Evolutionary conservation across 2,329 filamentous ascomycete genomes (phyloP).

Genomic region (Hortaea sp.): DNA sequence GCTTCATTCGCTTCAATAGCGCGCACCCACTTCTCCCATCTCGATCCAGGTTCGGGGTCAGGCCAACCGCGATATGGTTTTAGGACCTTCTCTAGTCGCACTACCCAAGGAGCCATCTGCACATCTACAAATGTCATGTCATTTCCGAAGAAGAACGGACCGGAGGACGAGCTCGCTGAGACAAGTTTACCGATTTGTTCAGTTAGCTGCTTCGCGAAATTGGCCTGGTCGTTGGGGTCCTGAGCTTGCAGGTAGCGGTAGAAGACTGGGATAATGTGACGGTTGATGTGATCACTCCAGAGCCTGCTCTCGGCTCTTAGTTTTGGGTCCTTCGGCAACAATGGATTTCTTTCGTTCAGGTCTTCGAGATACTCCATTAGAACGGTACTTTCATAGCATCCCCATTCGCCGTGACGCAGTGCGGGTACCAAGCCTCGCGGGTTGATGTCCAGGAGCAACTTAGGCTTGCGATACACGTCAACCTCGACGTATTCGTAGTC

Average conservation of each 20-base stretch:
- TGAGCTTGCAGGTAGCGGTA: slow-evolving; percentile 62
- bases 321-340: slow-evolving; percentile 58
- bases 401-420: slow-evolving; percentile 69
- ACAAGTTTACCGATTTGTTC: slow-evolving; percentile 54
- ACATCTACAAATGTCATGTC: slow-evolving; percentile 59
- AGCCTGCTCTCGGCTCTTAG: slow-evolving; percentile 63
- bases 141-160: slow-evolving; percentile 59
- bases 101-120: slow-evolving; percentile 64
- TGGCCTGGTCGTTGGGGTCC: slow-evolving; percentile 48
- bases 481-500: slow-evolving; percentile 80
- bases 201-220: slow-evolving; percentile 52
- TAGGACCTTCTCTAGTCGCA: slow-evolving; percentile 57
- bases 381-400: slow-evolving; percentile 70
- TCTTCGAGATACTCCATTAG: slow-evolving; percentile 86
- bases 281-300: slow-evolving; percentile 76
- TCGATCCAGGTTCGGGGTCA: slow-evolving; percentile 49
- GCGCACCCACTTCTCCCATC: slow-evolving; percentile 61
- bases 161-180: slow-evolving; percentile 46
- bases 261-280: slow-evolving; percentile 65
- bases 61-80: slow-evolving; percentile 57
- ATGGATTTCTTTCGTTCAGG: slow-evolving; percentile 46
- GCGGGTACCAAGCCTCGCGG: slow-evolving; percentile 67
- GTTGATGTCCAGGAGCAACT: slow-evolving; percentile 63
- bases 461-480: slow-evolving; percentile 66
- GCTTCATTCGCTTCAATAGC: slow-evolving; percentile 57